Evolutionary conservation across 768 basidiomycete species (phyloP).

Genomic region (Lentinula sp.): DNA sequence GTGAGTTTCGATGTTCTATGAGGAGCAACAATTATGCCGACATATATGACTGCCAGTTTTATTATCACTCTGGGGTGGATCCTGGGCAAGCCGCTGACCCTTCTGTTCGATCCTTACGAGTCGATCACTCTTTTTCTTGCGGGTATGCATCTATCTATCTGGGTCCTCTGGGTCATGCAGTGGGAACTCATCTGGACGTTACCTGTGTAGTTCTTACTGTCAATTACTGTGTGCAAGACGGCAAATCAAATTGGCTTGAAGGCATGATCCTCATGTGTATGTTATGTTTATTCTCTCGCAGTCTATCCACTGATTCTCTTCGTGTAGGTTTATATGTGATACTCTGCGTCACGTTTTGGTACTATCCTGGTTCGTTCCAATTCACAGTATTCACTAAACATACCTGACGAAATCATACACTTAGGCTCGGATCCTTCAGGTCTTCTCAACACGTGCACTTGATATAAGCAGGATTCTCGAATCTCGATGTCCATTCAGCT

Average conservation of each 20-base stretch:
- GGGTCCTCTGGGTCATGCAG: background rate
- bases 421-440: constrained; percentile 25
- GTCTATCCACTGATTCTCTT: background rate
- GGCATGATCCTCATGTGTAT: constrained; percentile 66
- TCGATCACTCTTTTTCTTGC: constrained; percentile 53
- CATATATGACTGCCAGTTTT: constrained; percentile 35
- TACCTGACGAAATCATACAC: background rate
- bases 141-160: constrained; percentile 19
- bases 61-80: constrained; percentile 77
- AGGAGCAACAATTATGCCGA: background rate
- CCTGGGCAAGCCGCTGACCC: constrained; percentile 69
- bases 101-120: constrained; percentile 89
- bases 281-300: constrained; percentile 15
- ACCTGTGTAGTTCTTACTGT: constrained; percentile 61
- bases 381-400: too few species aligned
- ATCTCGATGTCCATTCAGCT: background rate
- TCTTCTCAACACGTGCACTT: constrained; percentile 17
- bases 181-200: background rate
- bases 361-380: constrained; percentile 31
- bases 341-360: constrained; percentile 67
- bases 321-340: constrained; percentile 59
- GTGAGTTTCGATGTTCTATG: constrained; percentile 28
- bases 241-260: constrained; percentile 81
- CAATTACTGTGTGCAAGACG: constrained; percentile 76
- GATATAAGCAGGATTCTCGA: background rate